These are phyloP conservation scores for Penicillium sp. DNA, from an alignment of 2,329 filamentous ascomycete genomes.

Conservation along the genomic window DNA sequence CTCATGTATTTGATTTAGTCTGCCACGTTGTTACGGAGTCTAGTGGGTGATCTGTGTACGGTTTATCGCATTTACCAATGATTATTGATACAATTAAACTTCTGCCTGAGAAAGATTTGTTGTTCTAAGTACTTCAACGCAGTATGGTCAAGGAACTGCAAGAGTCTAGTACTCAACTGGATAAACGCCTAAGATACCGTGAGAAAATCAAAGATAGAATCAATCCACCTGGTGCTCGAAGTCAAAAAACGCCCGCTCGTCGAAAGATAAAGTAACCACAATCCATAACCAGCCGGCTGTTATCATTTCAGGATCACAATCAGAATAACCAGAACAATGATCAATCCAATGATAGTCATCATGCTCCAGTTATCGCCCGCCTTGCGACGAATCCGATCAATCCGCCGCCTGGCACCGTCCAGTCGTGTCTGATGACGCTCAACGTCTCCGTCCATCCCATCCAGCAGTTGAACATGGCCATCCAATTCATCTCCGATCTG, in stretches of 20 bases:
- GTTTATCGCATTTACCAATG: not conserved
- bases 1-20: not conserved
- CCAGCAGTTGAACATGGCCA: slow-evolving; percentile 81
- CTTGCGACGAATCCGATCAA: slow-evolving; percentile 71
- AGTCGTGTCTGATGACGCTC: slow-evolving; percentile 79
- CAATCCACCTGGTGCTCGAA: not conserved
- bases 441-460: slow-evolving; percentile 81
- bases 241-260: slow-evolving; percentile 24
- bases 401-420: slow-evolving; percentile 69
- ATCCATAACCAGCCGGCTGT: not conserved
- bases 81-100: not conserved
- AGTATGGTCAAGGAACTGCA: not conserved
- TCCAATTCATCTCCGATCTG: slow-evolving; percentile 97
- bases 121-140: not conserved
- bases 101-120: not conserved
- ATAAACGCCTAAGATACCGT: slow-evolving; percentile 2
- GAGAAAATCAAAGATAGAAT: not conserved
- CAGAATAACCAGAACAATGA: slow-evolving; percentile 77
- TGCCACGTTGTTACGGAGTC: not conserved
- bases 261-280: slow-evolving; percentile 8
- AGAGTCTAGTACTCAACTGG: not conserved
- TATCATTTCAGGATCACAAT: slow-evolving; percentile 77
- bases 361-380: slow-evolving; percentile 87
- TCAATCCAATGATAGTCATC: slow-evolving; percentile 77
- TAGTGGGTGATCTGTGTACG: not conserved